A percentile compares a stretch with the other conserved stretches of the same genome.
These are phyloP conservation scores for Elsinoe arachidis DNA, from an alignment of 2,329 filamentous ascomycete genomes.

Conservation along the genomic window DNA sequence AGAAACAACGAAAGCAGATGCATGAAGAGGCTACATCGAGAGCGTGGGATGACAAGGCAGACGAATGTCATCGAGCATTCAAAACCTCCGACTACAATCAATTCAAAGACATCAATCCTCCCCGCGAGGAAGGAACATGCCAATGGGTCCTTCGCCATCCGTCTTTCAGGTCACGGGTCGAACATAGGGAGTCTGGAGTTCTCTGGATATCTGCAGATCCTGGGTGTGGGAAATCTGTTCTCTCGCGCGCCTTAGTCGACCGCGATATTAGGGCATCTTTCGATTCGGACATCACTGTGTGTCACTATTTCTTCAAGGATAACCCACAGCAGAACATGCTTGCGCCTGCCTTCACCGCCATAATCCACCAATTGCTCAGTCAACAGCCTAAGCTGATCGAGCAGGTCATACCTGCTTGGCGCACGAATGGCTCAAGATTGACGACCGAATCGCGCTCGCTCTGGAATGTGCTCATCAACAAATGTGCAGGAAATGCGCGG, in stretches of 20 bases:
- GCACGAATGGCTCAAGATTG: constrained; percentile 20
- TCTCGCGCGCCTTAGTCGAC: constrained; percentile 30
- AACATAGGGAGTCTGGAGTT: constrained; percentile 20
- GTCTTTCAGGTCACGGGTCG: constrained; percentile 23
- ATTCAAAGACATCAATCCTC: constrained; percentile 29
- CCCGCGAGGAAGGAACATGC: constrained; percentile 26
- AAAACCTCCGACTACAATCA: constrained; percentile 24
- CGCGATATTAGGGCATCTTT: constrained; percentile 17
- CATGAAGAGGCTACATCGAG: background rate
- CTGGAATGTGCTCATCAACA: constrained; percentile 17
- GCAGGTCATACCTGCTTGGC: constrained; percentile 16
- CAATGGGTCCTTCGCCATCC: constrained; percentile 26
- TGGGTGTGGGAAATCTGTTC: constrained; percentile 35
- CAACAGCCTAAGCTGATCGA: constrained; percentile 22
- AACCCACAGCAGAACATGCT: constrained; percentile 28
- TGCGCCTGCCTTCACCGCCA: constrained; percentile 26
- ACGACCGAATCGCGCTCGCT: constrained; percentile 14
- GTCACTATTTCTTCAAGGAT: constrained; percentile 35
- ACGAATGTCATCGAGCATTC: constrained; percentile 18
- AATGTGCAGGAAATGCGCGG: background rate
- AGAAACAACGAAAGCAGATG: no score
- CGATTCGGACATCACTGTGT: constrained; percentile 13
- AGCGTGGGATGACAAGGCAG: background rate
- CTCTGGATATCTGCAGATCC: constrained; percentile 35
- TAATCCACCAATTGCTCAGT: constrained; percentile 33